Conservation (phyloP, 768 basidiomycete genomes). For the Termitomyces heimii region DNA sequence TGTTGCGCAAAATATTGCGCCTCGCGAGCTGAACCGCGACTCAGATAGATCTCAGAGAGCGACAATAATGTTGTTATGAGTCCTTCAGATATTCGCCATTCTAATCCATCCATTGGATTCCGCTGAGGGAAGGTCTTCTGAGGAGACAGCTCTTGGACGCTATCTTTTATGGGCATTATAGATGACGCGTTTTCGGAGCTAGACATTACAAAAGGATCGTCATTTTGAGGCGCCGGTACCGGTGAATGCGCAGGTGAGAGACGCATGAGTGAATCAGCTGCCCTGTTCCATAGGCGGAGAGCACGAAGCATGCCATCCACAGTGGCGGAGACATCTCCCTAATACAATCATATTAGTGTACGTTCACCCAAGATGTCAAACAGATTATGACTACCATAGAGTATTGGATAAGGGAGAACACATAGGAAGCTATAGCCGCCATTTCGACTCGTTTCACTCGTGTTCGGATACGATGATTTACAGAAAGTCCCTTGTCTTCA, state of each 20-base stretch:
- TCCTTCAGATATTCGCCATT: constrained; percentile 75
- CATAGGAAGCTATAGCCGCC: constrained; percentile 65
- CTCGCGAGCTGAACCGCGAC: constrained; percentile 78
- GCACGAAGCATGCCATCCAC: constrained; percentile 60
- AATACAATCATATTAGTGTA: not conserved
- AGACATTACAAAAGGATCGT: constrained; percentile 58
- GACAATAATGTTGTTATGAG: constrained; percentile 62
- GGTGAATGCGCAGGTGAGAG: constrained; percentile 34
- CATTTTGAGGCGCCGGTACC: constrained; percentile 22
- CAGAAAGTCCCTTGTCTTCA: constrained; percentile 44
- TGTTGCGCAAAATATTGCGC: constrained; percentile 81
- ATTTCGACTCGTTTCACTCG: constrained; percentile 59
- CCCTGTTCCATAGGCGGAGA: constrained; percentile 76
- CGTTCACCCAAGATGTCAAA: not conserved
- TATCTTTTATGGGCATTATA: constrained; percentile 14
- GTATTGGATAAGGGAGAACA: constrained; percentile 64
- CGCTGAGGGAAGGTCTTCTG: constrained; percentile 23
- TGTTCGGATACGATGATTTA: constrained; percentile 49
- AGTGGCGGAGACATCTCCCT: constrained; percentile 60
- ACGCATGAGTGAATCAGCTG: constrained; percentile 61
- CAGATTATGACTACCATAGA: constrained; percentile 45
- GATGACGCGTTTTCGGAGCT: constrained; percentile 37
- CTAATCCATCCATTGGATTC: constrained; percentile 45
- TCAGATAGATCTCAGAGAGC: constrained; percentile 57
- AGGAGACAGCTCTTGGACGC: constrained; percentile 6